Percentiles rank a stretch among this genome's conserved stretches.
phyloP scores from a whole-genome alignment of 2,329 filamentous ascomycete species.

The Xylaria sp. region DNA sequence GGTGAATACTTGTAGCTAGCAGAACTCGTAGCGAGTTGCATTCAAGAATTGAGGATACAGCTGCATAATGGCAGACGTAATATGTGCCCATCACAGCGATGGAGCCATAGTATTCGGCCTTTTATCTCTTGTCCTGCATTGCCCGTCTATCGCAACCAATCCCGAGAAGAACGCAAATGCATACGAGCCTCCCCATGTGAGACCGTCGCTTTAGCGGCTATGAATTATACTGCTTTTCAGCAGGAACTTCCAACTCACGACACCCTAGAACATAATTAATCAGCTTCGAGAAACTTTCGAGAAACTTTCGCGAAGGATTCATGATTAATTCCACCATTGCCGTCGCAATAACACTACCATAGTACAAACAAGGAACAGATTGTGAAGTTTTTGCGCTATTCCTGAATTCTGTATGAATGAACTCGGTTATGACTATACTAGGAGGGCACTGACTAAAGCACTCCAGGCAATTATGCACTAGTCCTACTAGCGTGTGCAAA shows the following conservation, averaged over 20 bases:
- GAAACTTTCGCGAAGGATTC: constrained; percentile 22
- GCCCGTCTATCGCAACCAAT: constrained; percentile 15
- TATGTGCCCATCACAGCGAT: constrained; percentile 1
- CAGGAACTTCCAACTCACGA: background rate
- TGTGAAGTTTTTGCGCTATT: background rate
- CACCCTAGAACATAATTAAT: background rate
- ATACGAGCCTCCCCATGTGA: background rate
- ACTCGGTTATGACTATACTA: too few relatives aligned
- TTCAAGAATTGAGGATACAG: background rate
- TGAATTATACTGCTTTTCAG: background rate
- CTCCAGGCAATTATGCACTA: background rate
- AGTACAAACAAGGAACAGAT: background rate
- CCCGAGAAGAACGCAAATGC: background rate
- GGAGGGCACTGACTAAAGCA: too few relatives aligned
- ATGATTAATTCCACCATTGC: background rate
- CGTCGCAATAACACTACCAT: background rate
- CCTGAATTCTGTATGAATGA: background rate
- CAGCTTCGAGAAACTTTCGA: constrained; percentile 10
- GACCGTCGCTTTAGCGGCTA: background rate
- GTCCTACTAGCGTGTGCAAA: background rate
- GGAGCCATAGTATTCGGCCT: background rate
- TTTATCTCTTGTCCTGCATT: constrained; percentile 7
- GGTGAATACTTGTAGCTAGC: constrained; percentile 17
- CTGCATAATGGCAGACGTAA: background rate
- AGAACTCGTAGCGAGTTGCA: background rate